These are phyloP conservation scores for Vigna hirtella DNA, from an alignment of 306 rosid genomes.

Conservation along the genomic window DNA sequence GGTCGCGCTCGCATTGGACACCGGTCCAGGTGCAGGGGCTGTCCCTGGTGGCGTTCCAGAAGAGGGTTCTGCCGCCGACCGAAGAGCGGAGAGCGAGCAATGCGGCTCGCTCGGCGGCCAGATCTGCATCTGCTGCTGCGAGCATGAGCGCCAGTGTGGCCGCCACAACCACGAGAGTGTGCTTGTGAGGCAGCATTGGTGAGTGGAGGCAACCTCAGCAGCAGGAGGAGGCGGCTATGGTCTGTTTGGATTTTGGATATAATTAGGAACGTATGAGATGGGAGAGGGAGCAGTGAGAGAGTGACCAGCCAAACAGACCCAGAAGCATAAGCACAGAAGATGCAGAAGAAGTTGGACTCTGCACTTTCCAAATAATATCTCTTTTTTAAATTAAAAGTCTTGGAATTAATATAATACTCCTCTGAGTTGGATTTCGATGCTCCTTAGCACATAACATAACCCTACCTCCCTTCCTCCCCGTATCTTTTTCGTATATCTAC, in stretches of 20 bases:
- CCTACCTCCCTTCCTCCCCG: too few species aligned
- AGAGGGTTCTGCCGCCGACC: conserved; percentile 57
- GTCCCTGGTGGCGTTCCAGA: conserved; percentile 59
- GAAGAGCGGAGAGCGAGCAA: conserved; percentile 61
- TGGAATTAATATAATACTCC: neutral
- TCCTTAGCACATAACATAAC: too few species aligned
- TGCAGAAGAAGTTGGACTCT: too few species aligned
- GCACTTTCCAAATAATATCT: too few species aligned
- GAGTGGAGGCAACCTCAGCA: neutral
- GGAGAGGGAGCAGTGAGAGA: neutral
- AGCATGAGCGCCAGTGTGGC: neutral
- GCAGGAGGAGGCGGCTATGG: neutral
- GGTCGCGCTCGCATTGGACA: conserved; percentile 54
- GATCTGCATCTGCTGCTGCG: conserved; percentile 49
- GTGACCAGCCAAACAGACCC: neutral
- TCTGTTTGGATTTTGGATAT: neutral
- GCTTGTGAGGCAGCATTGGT: conserved; percentile 16
- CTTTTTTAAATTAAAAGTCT: too few species aligned
- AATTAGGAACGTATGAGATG: neutral
- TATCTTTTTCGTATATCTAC: too few species aligned
- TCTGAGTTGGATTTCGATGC: too few species aligned
- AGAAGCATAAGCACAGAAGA: too few species aligned
- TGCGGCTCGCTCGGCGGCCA: conserved; percentile 57
- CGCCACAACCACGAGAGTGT: neutral
- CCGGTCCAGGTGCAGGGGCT: conserved; percentile 69